Percentiles rank a stretch among this genome's conserved stretches.
Evolutionary conservation across 768 basidiomycete species (phyloP).

Genomic region (Lactifluus hygrophoroides): DNA sequence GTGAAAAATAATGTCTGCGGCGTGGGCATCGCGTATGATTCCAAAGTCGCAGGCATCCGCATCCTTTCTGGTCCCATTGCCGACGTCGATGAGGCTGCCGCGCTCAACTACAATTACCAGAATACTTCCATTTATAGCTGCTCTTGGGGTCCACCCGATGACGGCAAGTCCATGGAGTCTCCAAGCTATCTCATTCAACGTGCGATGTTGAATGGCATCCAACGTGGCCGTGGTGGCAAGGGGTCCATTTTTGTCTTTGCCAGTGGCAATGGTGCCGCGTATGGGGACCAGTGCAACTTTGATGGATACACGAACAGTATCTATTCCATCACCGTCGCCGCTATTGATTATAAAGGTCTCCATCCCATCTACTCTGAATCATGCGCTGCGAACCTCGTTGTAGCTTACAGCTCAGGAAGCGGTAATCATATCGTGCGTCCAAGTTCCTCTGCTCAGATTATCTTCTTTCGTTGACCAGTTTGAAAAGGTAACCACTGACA

Average conservation of each 20-base stretch:
- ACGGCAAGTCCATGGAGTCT: constrained; percentile 90
- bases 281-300: constrained; percentile 97
- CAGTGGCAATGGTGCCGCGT: constrained; percentile 87
- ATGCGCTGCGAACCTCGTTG: constrained; percentile 96
- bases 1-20: constrained; percentile 90
- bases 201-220: constrained; percentile 88
- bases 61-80: constrained; percentile 93
- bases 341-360: constrained; percentile 84
- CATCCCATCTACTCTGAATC: constrained; percentile 97
- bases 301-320: constrained; percentile 99
- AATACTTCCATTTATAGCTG: constrained; percentile 92
- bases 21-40: constrained; percentile 85
- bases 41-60: constrained; percentile 88
- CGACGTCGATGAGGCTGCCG: constrained; percentile 91
- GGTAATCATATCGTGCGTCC: constrained; percentile 83
- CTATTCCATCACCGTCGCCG: constrained; percentile 93
- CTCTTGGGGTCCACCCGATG: constrained; percentile 97
- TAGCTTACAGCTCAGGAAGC: constrained; percentile 91
- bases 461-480: constrained; percentile 17
- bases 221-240: constrained; percentile 80
- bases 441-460: not conserved
- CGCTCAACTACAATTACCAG: constrained; percentile 90
- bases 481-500: constrained; percentile 84
- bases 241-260: constrained; percentile 97
- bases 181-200: constrained; percentile 88